Evolutionary conservation across 345 rosid genomes (phyloP).

Genomic region (Turritis glabra): DNA sequence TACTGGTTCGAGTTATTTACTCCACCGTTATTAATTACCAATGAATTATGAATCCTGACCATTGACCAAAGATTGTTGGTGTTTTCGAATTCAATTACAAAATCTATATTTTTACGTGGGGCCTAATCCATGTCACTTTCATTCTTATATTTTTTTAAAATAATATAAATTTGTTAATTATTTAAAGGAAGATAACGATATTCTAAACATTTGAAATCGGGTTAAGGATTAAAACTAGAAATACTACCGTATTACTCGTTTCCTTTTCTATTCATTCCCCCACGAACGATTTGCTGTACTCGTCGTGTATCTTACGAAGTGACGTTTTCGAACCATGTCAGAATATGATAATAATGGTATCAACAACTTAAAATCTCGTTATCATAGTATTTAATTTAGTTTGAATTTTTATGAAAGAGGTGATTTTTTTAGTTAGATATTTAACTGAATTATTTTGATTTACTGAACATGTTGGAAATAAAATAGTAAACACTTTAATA

Average conservation of each 20-base stretch:
- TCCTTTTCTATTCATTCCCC: background rate
- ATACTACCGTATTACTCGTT: no score
- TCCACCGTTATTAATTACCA: constrained; percentile 19
- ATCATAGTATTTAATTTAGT: background rate
- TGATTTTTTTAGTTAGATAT: background rate
- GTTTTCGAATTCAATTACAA: constrained; percentile 22
- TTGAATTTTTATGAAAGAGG: no score
- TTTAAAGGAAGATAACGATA: no score
- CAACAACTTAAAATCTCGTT: background rate
- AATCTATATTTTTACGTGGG: constrained; percentile 28
- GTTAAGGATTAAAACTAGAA: background rate
- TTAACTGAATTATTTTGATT: no score
- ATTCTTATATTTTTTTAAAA: background rate
- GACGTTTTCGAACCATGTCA: background rate
- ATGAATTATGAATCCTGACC: constrained; percentile 31
- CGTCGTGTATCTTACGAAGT: background rate
- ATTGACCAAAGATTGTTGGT: constrained; percentile 32
- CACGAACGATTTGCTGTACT: background rate
- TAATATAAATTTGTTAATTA: no score
- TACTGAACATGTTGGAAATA: no score
- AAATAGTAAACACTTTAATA: no score
- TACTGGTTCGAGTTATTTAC: constrained; percentile 18
- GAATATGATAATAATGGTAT: background rate
- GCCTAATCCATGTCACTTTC: constrained; percentile 16
- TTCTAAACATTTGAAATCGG: background rate